These are phyloP conservation scores for Paxillus ammoniavirescens DNA, from an alignment of 768 basidiomycete species.

Conservation along the genomic window DNA sequence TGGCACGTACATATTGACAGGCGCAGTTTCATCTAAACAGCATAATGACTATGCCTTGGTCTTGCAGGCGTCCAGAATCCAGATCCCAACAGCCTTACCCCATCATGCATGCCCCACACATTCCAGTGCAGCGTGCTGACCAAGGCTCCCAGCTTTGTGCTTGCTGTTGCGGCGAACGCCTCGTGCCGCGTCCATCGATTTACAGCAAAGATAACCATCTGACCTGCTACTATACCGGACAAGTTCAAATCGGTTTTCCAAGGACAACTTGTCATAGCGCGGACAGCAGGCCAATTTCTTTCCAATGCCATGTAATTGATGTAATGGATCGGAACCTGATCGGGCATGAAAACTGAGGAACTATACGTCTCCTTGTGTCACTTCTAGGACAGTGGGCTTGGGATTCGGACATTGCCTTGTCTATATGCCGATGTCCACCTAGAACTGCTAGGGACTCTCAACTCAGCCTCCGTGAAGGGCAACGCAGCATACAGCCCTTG, in stretches of 20 bases:
- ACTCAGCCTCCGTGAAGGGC: background rate
- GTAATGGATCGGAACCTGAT: no score
- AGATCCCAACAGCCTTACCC: constrained; percentile 19
- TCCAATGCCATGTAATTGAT: no score
- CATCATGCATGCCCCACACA: constrained; percentile 18
- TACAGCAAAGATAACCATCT: constrained; percentile 11
- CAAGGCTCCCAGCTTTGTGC: constrained; percentile 25
- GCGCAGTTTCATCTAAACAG: constrained; percentile 1
- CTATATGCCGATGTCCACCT: background rate
- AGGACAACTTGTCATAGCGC: no score
- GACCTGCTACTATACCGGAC: constrained; percentile 2
- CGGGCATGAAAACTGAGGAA: no score
- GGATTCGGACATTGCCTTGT: no score
- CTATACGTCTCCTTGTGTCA: no score
- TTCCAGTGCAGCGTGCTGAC: constrained; percentile 18
- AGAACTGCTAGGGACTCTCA: no score
- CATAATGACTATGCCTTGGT: background rate
- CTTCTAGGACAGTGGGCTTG: no score
- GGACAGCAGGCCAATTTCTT: no score
- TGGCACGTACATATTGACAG: background rate
- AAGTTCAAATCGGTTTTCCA: background rate
- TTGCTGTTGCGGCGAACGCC: constrained; percentile 7
- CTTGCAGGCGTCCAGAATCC: background rate
- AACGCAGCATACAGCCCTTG: background rate
- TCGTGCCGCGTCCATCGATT: background rate